phyloP scores from a whole-genome alignment of 2,329 filamentous ascomycete genomes.

The Davidsoniella neocaledoniae region DNA sequence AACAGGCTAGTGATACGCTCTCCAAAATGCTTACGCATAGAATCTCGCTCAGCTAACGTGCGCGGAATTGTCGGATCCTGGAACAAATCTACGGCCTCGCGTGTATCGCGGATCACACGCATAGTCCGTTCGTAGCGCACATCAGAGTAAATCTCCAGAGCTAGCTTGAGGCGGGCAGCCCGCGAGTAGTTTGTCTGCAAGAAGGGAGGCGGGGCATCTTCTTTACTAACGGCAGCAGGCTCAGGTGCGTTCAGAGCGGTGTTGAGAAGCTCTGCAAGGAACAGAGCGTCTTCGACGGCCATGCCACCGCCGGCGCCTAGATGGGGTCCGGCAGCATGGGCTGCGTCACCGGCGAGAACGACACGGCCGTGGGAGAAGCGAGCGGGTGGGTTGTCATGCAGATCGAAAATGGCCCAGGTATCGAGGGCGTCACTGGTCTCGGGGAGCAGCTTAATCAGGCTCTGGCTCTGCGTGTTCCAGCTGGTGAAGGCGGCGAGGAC shows the following conservation, averaged over 20 bases:
- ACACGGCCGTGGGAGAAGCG: constrained; percentile 13
- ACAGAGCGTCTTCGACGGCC: constrained; percentile 17
- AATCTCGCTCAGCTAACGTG: too few species aligned
- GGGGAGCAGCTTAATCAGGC: constrained; percentile 27
- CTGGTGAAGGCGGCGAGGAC: not conserved
- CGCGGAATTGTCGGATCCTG: constrained; percentile 11
- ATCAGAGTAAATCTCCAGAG: constrained; percentile 17
- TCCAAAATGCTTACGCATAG: too few species aligned
- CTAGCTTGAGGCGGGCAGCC: constrained; percentile 10
- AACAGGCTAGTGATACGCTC: too few species aligned
- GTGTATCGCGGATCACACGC: constrained; percentile 19
- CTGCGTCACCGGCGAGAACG: constrained; percentile 16
- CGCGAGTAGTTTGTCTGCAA: not conserved
- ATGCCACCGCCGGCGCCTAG: constrained; percentile 17
- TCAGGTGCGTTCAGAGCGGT: not conserved
- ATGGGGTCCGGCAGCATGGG: constrained; percentile 17
- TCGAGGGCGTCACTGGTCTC: constrained; percentile 23
- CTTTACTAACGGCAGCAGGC: not conserved
- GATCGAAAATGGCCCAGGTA: constrained; percentile 14
- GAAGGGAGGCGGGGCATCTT: not conserved
- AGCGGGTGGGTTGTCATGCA: constrained; percentile 8
- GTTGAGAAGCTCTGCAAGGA: not conserved
- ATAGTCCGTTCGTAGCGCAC: constrained; percentile 18
- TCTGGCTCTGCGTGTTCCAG: constrained; percentile 16
- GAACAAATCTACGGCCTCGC: constrained; percentile 19